Percentiles rank a stretch among this genome's conserved stretches.
Conservation (phyloP, 2,329 filamentous ascomycete genomes). For the Tolypocladium capitatum region DNA sequence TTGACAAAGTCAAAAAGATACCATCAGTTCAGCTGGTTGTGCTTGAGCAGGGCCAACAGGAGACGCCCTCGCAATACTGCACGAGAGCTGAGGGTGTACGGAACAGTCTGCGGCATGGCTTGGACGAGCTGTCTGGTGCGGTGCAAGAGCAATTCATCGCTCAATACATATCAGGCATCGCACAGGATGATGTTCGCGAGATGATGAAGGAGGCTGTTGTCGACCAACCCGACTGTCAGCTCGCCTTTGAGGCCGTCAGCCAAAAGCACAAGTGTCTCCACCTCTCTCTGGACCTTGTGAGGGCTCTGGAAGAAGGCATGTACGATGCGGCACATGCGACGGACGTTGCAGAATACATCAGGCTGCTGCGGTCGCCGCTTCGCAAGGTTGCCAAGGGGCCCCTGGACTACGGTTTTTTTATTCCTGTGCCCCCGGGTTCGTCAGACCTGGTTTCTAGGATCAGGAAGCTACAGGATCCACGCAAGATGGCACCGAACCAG, state of each 20-base stretch:
- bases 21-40: conserved; percentile 38
- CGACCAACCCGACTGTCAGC: conserved; percentile 4
- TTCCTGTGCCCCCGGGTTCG: conserved; percentile 23
- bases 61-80: conserved; percentile 37
- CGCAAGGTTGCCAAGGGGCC: conserved; percentile 3
- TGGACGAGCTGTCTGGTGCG: conserved; percentile 11
- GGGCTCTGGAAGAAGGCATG: conserved; percentile 32
- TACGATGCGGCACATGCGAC: conserved; percentile 25
- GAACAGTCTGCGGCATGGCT: conserved; percentile 22
- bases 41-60: conserved; percentile 39
- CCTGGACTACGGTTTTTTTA: conserved; percentile 10
- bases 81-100: conserved; percentile 21
- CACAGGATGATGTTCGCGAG: conserved; percentile 29
- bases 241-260: conserved; percentile 27
- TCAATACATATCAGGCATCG: conserved; percentile 41
- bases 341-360: conserved; percentile 35
- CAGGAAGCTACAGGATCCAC: conserved; percentile 32
- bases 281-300: conserved; percentile 41
- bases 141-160: conserved; percentile 14
- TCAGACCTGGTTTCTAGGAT: conserved; percentile 27
- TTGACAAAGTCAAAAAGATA: conserved; percentile 36
- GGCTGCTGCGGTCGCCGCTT: conserved; percentile 30
- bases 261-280: conserved; percentile 42
- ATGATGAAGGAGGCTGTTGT: conserved; percentile 17
- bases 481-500: conserved; percentile 35